These are phyloP conservation scores for Pseudocercospora cruenta DNA, from an alignment of 2,329 filamentous ascomycete species.

Conservation along the genomic window DNA sequence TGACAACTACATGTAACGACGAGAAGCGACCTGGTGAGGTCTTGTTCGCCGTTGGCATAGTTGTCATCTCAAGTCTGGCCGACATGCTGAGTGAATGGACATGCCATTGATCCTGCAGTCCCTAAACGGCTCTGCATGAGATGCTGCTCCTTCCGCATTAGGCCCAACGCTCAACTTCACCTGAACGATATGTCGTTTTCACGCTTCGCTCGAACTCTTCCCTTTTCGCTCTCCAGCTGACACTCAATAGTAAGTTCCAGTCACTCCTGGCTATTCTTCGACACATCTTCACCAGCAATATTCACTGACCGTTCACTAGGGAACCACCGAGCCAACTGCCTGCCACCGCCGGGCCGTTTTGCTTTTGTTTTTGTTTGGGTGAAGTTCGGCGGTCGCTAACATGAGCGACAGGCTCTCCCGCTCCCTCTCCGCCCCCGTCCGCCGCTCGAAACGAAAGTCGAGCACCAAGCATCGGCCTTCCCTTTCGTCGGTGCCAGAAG, in stretches of 20 bases:
- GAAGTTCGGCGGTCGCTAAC: constrained; percentile 16
- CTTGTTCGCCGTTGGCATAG: not conserved
- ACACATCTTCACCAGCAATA: not conserved
- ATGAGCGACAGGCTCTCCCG: constrained; percentile 18
- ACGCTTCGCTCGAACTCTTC: not conserved
- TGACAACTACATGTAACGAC: not conserved
- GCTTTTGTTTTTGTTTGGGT: constrained; percentile 8
- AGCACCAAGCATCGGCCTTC: constrained; percentile 2
- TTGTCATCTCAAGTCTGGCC: not conserved
- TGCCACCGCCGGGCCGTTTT: constrained; percentile 8
- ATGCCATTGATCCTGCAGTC: not conserved
- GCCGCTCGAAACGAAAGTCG: not conserved
- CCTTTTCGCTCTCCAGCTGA: constrained; percentile 1
- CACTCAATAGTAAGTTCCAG: constrained; percentile 13
- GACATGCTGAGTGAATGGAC: not conserved
- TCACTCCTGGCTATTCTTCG: not conserved
- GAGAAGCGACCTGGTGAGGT: not conserved
- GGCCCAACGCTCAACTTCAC: constrained; percentile 1
- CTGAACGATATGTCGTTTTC: constrained; percentile 1
- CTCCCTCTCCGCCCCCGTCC: not conserved
- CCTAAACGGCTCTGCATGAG: not conserved
- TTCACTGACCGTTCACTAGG: constrained; percentile 13
- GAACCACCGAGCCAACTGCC: constrained; percentile 2
- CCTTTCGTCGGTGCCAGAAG: constrained; percentile 4
- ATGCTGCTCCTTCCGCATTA: not conserved